Base-by-base conservation (phyloP, 768 basidiomycete genomes). In the Amanita muscaria region DNA sequence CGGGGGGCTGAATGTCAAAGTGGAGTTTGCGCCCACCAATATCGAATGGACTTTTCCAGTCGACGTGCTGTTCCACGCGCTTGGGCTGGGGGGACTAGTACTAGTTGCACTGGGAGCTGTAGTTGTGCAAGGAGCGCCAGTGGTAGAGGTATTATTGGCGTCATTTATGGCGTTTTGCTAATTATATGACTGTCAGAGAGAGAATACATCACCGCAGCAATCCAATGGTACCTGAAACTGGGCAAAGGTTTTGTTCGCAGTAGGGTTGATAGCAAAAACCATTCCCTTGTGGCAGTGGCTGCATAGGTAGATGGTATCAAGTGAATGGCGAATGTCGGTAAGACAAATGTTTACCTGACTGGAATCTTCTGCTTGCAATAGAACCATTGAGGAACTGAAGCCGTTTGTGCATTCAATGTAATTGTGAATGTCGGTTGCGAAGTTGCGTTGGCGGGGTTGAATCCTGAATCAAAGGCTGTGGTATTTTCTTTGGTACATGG, bases 331-430 rank as follows among this genome's bases (percentile, higher is more conserved):
- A 19, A 1, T 8, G 21, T 6, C n/a, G 14, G 40, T 22, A n/a
- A 23, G 11, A 10, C 24, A 9, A 15, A 15, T 3, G 14, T 21
- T 27, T 19, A 40, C 36, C 59, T 63, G 5, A 46, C 56, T 27
- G 64, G 57, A 11, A 12, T 52, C 1, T 62, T 66, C 59, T 80
- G 77, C 10, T 64, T 66, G 50, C 77, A 80, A 69, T 66, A 77
- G 68, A 80, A 79, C 78, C 78, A 82, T 18, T 77, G 58, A 7
- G 79, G 75, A 2, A 63, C 52, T 10, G 65, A 58, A 12, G 64
- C 59, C 53, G 74, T 62, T 18, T 35, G 32, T 14, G 21, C 21
- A 44, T 64, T 57, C 41, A 79, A 54, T 31, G 68, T 72, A 63
- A 77, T 59, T 40, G 57, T 69, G 23, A 44, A 34, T 25, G 65